phyloP scores from a whole-genome alignment of 2,329 filamentous ascomycete species.

The Pyrenophora tritici-repentis region DNA sequence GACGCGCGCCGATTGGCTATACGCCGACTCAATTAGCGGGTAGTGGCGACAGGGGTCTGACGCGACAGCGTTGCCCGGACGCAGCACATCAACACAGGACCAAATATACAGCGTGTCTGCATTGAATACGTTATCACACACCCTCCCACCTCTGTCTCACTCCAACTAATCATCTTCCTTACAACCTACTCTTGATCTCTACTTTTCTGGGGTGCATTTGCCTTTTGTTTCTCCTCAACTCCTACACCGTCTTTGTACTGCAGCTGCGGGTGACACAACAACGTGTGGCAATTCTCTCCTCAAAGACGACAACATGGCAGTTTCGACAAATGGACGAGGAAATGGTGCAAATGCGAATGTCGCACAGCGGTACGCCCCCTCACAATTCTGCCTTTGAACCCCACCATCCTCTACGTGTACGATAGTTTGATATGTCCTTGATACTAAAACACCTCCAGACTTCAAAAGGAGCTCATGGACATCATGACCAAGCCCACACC shows the following conservation, averaged over 20 bases:
- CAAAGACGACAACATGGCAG: conserved; percentile 28
- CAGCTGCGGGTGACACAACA: no score
- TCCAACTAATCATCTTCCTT: neutral
- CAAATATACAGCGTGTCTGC: conserved; percentile 1
- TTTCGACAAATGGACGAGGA: conserved; percentile 27
- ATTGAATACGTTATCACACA: neutral
- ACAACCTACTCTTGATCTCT: neutral
- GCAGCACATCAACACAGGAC: conserved; percentile 25
- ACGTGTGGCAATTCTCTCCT: no score
- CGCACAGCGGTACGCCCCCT: conserved; percentile 51
- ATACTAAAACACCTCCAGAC: conserved; percentile 56
- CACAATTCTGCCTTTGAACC: neutral
- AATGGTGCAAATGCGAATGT: conserved; percentile 51
- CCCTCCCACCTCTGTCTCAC: neutral
- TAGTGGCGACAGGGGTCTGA: conserved; percentile 17
- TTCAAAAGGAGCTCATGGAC: conserved; percentile 97
- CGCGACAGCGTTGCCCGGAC: conserved; percentile 12
- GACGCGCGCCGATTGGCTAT: conserved; percentile 22
- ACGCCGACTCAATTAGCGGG: conserved; percentile 4
- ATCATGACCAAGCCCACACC: conserved; percentile 95
- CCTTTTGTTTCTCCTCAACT: neutral
- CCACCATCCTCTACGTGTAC: conserved; percentile 53
- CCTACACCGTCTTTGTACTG: no score
- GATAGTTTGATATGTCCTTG: neutral
- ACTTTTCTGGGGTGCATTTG: neutral